Percentiles rank a stretch among this genome's conserved stretches.
Conservation (phyloP, 805 yeast species). For the Kluyveromyces siamensis region DNA sequence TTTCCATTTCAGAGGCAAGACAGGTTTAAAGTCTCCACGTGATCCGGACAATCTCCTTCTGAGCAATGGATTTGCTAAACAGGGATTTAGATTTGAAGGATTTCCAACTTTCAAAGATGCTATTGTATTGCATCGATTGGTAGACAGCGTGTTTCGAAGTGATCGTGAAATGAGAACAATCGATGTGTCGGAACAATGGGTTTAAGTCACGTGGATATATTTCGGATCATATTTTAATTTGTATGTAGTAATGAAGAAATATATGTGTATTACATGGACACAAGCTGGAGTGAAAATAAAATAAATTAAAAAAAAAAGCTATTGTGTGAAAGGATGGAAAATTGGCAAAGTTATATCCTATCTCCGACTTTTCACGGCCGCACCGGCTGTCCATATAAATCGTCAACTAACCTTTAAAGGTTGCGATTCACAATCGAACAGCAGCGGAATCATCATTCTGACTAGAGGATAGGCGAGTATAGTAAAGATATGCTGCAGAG, state of each 20-base stretch:
- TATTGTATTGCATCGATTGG: slow-evolving; percentile 12
- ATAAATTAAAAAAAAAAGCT: too few relatives aligned
- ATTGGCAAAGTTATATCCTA: too few relatives aligned
- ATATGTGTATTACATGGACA: too few relatives aligned
- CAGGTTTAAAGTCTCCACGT: neutral
- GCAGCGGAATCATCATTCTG: too few relatives aligned
- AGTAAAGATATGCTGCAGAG: slow-evolving; percentile 1
- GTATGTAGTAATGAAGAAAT: too few relatives aligned
- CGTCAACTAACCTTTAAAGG: too few relatives aligned
- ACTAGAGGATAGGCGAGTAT: neutral
- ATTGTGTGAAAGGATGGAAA: too few relatives aligned
- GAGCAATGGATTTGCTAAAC: slow-evolving; percentile 17
- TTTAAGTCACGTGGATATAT: neutral
- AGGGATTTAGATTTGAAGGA: slow-evolving; percentile 23
- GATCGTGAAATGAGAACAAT: slow-evolving; percentile 5
- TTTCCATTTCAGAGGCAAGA: slow-evolving; percentile 20
- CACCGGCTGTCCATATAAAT: too few relatives aligned
- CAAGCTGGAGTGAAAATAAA: too few relatives aligned
- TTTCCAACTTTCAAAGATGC: slow-evolving; percentile 24
- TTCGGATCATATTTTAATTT: too few relatives aligned
- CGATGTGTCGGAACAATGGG: neutral
- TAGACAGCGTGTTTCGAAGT: slow-evolving; percentile 21
- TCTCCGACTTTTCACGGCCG: too few relatives aligned
- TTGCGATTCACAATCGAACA: too few relatives aligned
- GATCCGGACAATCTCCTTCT: slow-evolving; percentile 17